Percentiles rank a stretch among this genome's conserved stretches.
phyloP scores from a whole-genome alignment of 306 rosid genomes.

The Prosopis cineraria region DNA sequence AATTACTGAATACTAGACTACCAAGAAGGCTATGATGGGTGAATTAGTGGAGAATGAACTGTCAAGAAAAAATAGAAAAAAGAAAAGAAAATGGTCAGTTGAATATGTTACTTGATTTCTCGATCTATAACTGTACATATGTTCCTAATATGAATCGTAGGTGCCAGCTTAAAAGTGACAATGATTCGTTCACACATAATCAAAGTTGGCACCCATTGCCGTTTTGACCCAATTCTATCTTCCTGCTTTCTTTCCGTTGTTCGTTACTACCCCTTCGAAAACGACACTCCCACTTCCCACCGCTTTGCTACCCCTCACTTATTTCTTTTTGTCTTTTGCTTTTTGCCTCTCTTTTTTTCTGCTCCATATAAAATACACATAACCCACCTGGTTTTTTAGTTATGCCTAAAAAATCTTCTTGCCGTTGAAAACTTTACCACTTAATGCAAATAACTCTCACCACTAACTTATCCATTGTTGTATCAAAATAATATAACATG shows the following conservation, averaged over 20 bases:
- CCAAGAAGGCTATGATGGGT: neutral
- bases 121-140: neutral
- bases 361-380: too few relatives aligned
- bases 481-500: too few relatives aligned
- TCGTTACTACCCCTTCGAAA: neutral
- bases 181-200: neutral
- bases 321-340: too few relatives aligned
- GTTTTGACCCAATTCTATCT: neutral
- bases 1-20: neutral
- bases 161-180: neutral
- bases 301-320: neutral
- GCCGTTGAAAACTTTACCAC: too few relatives aligned
- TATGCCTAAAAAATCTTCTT: too few relatives aligned
- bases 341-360: too few relatives aligned
- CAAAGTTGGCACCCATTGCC: neutral
- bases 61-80: neutral
- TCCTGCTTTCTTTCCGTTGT: neutral
- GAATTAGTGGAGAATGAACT: constrained; percentile 11
- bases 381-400: too few relatives aligned
- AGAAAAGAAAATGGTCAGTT: neutral
- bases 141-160: neutral
- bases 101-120: neutral
- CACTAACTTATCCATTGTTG: too few relatives aligned
- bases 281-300: neutral
- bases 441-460: too few relatives aligned